Evolutionary conservation across 495 filamentous ascomycete species (phyloP), one percentile per base, ranked within the genome.

Genomic region (Penicillium robsamsonii): DNA sequence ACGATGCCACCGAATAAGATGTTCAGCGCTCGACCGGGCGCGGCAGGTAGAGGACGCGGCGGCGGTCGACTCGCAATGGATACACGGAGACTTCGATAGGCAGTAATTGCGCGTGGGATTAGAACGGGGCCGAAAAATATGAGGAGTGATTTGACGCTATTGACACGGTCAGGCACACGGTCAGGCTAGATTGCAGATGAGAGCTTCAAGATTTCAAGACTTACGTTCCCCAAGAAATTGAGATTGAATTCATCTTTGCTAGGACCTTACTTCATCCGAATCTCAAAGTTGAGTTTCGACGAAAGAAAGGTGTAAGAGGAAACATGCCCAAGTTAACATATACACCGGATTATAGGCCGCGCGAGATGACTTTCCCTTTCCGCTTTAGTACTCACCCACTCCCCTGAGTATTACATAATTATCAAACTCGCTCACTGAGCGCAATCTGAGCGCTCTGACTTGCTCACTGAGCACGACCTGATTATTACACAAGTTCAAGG

Each of bases 41-140:
- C 73, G 1, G 59, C 20, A 0, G 81, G 74, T 0, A 79, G 54
- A 15, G 73, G 66, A 43, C 72, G 71, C 2, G 90, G 84, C 8
- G 82, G 60, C 5, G 88, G 85, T 11, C 79, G 82, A 24, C 59
- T 66, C 7, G 72, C 63, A 50, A 89, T 72, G n/a, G 85, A 75
- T 46, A 83, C 75, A 61, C 83, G 82, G 2, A 83, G 54, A 38
- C 76, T 75, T 60, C 88, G 86, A 73, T 93, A 92, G 74, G 84
- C 86, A 55, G 71, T 72, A 57, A 96, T 76, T 47, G 82, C 70
- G 49, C 88, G 87, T 31, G 89, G 89, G 47, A 97, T 73, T 57
- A 96, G 70, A 51, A 94, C 73, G n/a, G 93, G 92, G 0, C 83
- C 93, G 70, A 97, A 88, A 76, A 94, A 86, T 69, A 96, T 78